Evolutionary conservation across 768 basidiomycete species (phyloP).

Genomic region (Tremella fuciformis): DNA sequence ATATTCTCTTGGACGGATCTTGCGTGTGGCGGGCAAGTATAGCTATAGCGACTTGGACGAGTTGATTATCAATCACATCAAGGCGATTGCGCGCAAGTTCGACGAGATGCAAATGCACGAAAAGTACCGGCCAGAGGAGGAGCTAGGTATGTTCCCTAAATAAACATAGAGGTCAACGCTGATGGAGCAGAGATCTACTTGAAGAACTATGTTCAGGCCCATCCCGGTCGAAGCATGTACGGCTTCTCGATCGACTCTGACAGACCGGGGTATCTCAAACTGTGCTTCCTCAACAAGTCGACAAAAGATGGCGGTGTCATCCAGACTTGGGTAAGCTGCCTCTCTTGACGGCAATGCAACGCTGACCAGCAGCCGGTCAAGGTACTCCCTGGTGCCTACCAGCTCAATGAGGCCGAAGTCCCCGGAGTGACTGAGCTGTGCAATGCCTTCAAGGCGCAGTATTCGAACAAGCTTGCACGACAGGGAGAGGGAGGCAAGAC

Average conservation of each 20-base stretch:
- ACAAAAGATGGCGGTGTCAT: constrained; percentile 77
- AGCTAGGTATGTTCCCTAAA: constrained; percentile 67
- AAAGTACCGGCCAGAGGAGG: constrained; percentile 86
- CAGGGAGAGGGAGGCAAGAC: constrained; percentile 42
- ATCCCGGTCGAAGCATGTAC: constrained; percentile 91
- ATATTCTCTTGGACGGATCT: constrained; percentile 49
- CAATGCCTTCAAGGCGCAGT: constrained; percentile 83
- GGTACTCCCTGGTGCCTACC: constrained; percentile 59
- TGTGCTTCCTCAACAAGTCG: constrained; percentile 79
- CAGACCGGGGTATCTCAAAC: constrained; percentile 85
- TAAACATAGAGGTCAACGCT: constrained; percentile 11
- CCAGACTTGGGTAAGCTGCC: constrained; percentile 76
- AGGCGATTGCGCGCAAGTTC: constrained; percentile 85
- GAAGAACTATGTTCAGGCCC: constrained; percentile 85
- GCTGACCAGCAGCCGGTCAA: constrained; percentile 43
- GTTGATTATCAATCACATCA: constrained; percentile 91
- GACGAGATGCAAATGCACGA: constrained; percentile 94
- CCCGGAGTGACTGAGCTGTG: constrained; percentile 89
- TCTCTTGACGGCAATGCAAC: not conserved
- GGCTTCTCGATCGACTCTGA: constrained; percentile 89
- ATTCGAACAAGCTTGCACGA: constrained; percentile 34
- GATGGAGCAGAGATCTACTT: constrained; percentile 68
- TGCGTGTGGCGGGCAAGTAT: constrained; percentile 61
- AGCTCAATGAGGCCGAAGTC: constrained; percentile 83
- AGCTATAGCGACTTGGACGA: constrained; percentile 93